Evolutionary conservation across 2,329 filamentous ascomycete species (phyloP).

Genomic region (Leptosphaerulina australis): DNA sequence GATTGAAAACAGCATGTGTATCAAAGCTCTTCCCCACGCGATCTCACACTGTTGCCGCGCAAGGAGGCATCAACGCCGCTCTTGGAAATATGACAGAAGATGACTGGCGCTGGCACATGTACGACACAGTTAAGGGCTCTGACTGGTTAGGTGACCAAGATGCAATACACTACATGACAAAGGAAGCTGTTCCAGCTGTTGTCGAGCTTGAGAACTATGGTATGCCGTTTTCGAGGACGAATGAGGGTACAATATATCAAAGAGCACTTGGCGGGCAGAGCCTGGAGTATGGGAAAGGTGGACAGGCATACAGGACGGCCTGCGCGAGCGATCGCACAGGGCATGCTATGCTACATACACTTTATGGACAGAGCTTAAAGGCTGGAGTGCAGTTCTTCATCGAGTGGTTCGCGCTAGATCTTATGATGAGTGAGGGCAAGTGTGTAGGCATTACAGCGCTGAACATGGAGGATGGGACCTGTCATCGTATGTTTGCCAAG

Average conservation of each 20-base stretch:
- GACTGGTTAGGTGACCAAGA: constrained; percentile 67
- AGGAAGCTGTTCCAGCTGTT: constrained; percentile 60
- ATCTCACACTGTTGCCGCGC: constrained; percentile 70
- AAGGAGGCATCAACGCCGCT: constrained; percentile 68
- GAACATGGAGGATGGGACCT: constrained; percentile 58
- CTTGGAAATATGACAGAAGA: constrained; percentile 63
- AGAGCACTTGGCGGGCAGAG: constrained; percentile 57
- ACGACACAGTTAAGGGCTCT: constrained; percentile 64
- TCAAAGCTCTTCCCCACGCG: constrained; percentile 69
- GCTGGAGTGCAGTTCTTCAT: constrained; percentile 58
- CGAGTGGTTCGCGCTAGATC: constrained; percentile 57
- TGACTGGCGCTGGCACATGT: constrained; percentile 67
- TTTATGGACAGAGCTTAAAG: constrained; percentile 58
- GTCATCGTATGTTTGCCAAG: constrained; percentile 56
- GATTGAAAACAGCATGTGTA: constrained; percentile 69
- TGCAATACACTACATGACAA: constrained; percentile 65
- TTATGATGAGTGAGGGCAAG: constrained; percentile 56
- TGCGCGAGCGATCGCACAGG: constrained; percentile 57
- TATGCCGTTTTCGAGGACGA: constrained; percentile 59
- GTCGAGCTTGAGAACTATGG: constrained; percentile 63
- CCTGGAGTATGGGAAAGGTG: constrained; percentile 55
- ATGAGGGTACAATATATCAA: constrained; percentile 56
- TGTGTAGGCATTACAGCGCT: constrained; percentile 56
- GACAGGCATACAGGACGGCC: constrained; percentile 57
- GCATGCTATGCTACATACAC: constrained; percentile 58